Evolutionary conservation across 2,329 filamentous ascomycete species (phyloP).

Genomic region (Sporothrix brunneoviolacea): DNA sequence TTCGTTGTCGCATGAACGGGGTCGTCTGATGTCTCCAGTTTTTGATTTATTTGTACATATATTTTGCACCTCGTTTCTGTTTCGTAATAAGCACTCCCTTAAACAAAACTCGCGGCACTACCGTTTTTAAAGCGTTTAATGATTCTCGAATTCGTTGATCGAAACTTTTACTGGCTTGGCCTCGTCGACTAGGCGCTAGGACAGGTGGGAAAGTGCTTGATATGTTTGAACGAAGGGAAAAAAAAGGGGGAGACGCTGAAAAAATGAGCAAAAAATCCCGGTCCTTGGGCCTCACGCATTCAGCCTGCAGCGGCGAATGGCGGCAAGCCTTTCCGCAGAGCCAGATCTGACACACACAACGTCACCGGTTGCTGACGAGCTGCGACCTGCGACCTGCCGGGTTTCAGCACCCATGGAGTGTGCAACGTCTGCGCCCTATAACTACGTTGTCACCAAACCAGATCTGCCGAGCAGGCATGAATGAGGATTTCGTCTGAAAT

Average conservation of each 20-base stretch:
- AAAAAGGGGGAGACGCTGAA: too few relatives aligned
- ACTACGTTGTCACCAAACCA: not conserved
- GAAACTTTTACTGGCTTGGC: too few relatives aligned
- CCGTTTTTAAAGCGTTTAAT: too few relatives aligned
- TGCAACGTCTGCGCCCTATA: too few relatives aligned
- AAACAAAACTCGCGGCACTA: too few relatives aligned
- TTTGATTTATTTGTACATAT: too few relatives aligned
- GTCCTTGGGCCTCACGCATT: not conserved
- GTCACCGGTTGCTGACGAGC: slow-evolving; percentile 11
- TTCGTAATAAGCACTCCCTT: too few relatives aligned
- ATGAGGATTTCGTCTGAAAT: slow-evolving; percentile 12
- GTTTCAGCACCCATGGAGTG: slow-evolving; percentile 9
- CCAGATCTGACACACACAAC: slow-evolving; percentile 8
- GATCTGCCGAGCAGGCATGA: slow-evolving; percentile 7
- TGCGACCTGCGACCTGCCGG: slow-evolving; percentile 7
- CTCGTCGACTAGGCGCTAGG: too few relatives aligned
- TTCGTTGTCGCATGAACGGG: too few relatives aligned
- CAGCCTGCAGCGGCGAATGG: not conserved
- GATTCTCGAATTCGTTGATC: too few relatives aligned
- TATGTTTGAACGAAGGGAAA: not conserved
- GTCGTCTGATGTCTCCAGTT: too few relatives aligned
- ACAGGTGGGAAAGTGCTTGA: not conserved
- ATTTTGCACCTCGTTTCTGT: too few relatives aligned
- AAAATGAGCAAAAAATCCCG: not conserved
- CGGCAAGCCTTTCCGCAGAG: not conserved